Evolutionary conservation across 108 stramenopile species (phyloP), one percentile per base, ranked within the genome.

Genomic region (Pseudonitzschia pungens): DNA sequence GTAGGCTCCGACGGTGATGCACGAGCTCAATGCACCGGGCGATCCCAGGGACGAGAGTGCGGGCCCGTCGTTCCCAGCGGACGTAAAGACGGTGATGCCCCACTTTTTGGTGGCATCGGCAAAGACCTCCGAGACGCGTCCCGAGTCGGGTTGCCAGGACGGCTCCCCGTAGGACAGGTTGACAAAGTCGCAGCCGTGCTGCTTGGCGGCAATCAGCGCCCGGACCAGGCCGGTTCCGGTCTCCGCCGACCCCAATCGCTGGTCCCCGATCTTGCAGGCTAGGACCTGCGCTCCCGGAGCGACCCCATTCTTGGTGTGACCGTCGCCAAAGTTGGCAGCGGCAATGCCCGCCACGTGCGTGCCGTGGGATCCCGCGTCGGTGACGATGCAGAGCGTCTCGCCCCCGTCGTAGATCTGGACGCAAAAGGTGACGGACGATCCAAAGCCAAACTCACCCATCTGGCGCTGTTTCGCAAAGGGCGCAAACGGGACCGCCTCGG

Each of bases 341-440:
- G 90, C 82, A 74, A 97, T 97, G 24, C 85, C 89, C 5, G 95
- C 95, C 11, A 98, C 97, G 69, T 98, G 97, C 0, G 94, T 93
- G 10, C 95, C 97, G 83, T 98, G 97, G 2, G 92, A 79, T 16
- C 92, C 92, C 2, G 89, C 87, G 73, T 96, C 94, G 7, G 74
- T 78, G 22, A 96, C 94, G 64, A 98, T 87, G 68, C 76, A 84
- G 21, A 96, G 68, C 0, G 85, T 62, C 12, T 71, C 72, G 0
- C 91, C 95, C 6, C 93, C 87, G 41, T 94, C 85, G 72, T 88
- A 96, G 36, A 96, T 68, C 60, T 95, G 82, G 55, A 96, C 75
- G 42, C 85, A 82, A 71, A 86, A 89, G 24, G 86, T 88, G 27
- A 89, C 70, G 20, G 68, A 57, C 32, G 78, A 77, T 54, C 87